Evolutionary conservation across 2,329 filamentous ascomycete genomes (phyloP), one percentile per base, ranked within the genome.

Genomic region (Pezicula carpinea): DNA sequence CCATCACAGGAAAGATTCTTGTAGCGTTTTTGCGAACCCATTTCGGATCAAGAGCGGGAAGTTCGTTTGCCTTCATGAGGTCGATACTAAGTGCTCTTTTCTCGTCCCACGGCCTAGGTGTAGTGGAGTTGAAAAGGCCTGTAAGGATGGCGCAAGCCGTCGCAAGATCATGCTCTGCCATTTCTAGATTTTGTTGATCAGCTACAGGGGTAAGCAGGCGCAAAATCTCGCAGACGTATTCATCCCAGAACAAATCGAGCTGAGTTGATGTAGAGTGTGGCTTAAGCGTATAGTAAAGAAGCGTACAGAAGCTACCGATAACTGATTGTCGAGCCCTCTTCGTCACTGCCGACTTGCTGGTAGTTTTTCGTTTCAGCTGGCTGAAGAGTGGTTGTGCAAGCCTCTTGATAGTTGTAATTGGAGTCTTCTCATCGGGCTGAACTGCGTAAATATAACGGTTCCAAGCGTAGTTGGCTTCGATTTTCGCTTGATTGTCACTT

Each of bases 381-480:
- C 75, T 81, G 11, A 75, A 67, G 13, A 91, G 75, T 0, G 89
- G 88, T 49, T 85, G 80, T 48, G 77, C 79, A 2, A 95, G 71
- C 58, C 85, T 78, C 39, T 77, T 81, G 22, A 78, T 69, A 58
- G 87, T 73, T 1, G 73, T 73, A 5, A 69, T 69, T 5, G 71
- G 64, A 0, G 77, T 81, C 2, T 72, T 69, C 17, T 81, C 75
- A 53, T 85, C 82, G 0, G 83, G 76, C 45, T 84, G 77, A 14
- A 89, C 75, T 6, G 83, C 79, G 61, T 85, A 95, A 17, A 93
- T 79, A 38, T 96, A 81, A 44, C 87, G 84, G 57, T 87, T 89
- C 88, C 92, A 96, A 1, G 90, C 90, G 47, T 83, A 71, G 59
- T 92, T 89, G 18, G 91, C 88, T 59, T 95, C 83, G 13, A 80